Conservation (phyloP, 2,329 filamentous ascomycete genomes). For the Chaetomium globosum region DNA sequence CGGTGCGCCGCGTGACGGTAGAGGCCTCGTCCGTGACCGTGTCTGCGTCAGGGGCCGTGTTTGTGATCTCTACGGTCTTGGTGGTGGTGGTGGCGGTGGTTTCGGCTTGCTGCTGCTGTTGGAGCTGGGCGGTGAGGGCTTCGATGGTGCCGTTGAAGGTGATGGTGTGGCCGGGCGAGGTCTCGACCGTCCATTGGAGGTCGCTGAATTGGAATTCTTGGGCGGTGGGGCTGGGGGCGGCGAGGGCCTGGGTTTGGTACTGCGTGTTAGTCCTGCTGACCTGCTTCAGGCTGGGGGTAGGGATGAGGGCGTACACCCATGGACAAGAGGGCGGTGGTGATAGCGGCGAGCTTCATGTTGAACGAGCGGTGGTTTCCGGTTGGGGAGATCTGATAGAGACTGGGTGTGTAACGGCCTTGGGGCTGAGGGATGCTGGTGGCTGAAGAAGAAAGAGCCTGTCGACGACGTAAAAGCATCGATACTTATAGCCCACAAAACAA, state of each 20-base stretch:
- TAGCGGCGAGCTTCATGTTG: constrained; percentile 1
- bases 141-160: constrained; percentile 17
- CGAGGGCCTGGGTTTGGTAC: background rate
- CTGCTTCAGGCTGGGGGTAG: too few relatives aligned
- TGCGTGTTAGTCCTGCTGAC: background rate
- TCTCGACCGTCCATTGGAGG: constrained; percentile 7
- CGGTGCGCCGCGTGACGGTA: background rate
- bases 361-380: background rate
- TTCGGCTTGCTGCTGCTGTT: background rate
- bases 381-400: background rate
- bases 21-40: background rate
- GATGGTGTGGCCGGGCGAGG: background rate
- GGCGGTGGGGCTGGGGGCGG: background rate
- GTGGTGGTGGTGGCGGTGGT: background rate
- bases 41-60: background rate
- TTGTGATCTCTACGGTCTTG: background rate
- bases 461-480: background rate
- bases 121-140: background rate
- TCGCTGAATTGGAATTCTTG: background rate
- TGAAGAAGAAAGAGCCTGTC: background rate
- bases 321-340: constrained; percentile 1
- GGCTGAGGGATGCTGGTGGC: background rate
- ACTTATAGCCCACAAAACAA: constrained; percentile 7
- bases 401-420: background rate
- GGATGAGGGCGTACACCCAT: constrained; percentile 5